Conservation (phyloP, 768 basidiomycete genomes). For the Dioszegia crocea region DNA sequence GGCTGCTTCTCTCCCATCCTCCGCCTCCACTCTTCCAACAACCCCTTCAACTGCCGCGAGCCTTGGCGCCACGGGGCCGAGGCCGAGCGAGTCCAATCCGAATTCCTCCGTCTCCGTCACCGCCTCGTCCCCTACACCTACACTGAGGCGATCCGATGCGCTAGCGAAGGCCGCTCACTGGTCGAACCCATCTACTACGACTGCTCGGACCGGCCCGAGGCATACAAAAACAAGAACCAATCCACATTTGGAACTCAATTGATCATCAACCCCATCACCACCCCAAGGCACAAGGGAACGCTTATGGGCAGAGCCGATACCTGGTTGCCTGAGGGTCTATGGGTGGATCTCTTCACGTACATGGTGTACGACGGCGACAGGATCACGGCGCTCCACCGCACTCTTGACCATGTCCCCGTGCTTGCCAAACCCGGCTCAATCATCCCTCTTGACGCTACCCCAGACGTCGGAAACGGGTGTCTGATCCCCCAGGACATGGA, state of each 20-base stretch:
- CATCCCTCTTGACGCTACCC: constrained; percentile 17
- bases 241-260: constrained; percentile 28
- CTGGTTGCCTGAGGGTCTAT: constrained; percentile 24
- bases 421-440: constrained; percentile 25
- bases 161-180: constrained; percentile 7
- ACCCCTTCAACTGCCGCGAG: constrained; percentile 32
- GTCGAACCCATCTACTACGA: constrained; percentile 32
- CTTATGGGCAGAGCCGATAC: constrained; percentile 9
- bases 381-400: constrained; percentile 15
- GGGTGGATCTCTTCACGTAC: constrained; percentile 27
- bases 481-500: constrained; percentile 14
- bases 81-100: constrained; percentile 10
- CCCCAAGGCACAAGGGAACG: constrained; percentile 12
- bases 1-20: constrained; percentile 33
- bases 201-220: constrained; percentile 14
- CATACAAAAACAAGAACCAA: constrained; percentile 25
- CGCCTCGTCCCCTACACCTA: constrained; percentile 29
- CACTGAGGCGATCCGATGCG: constrained; percentile 9
- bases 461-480: constrained; percentile 10
- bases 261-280: constrained; percentile 21
- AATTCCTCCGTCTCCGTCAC: constrained; percentile 21
- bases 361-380: constrained; percentile 31
- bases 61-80: constrained; percentile 23
- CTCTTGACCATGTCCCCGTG: constrained; percentile 18
- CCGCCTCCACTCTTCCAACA: constrained; percentile 28